Conservation (phyloP, 768 basidiomycete species). For the Fibroporia radiculosa region DNA sequence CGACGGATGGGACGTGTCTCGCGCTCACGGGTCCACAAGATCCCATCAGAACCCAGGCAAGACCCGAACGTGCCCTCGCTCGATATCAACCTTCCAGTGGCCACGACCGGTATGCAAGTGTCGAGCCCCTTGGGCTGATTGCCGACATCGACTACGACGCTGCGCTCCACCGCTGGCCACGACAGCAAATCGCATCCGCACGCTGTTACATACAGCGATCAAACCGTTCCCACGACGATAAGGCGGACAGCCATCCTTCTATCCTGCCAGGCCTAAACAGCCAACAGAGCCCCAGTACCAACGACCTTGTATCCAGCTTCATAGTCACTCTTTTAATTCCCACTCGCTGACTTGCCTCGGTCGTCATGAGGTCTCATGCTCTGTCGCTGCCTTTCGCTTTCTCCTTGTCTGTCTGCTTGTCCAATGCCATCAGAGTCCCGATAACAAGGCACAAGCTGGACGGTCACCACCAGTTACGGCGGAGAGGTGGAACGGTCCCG, state of each 20-base stretch:
- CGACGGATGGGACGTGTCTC: no score
- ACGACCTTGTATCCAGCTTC: slow-evolving; percentile 1
- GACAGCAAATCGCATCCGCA: background rate
- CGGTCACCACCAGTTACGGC: slow-evolving; percentile 20
- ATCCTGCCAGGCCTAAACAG: slow-evolving; percentile 2
- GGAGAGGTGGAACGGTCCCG: slow-evolving; percentile 27
- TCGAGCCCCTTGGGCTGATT: no score
- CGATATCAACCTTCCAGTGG: no score
- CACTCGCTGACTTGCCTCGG: background rate
- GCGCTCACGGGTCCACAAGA: no score
- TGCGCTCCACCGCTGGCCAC: no score
- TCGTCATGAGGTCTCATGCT: slow-evolving; percentile 33
- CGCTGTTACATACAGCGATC: background rate
- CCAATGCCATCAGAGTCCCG: slow-evolving; percentile 39
- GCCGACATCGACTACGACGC: no score
- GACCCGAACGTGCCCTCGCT: no score
- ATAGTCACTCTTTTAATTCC: slow-evolving; percentile 3
- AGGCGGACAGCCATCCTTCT: background rate
- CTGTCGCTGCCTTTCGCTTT: slow-evolving; percentile 32
- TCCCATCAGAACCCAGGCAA: no score
- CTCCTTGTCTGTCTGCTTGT: slow-evolving; percentile 25
- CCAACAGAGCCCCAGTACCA: slow-evolving; percentile 5
- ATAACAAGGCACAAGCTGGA: slow-evolving; percentile 32
- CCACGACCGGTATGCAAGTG: no score
- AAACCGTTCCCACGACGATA: slow-evolving; percentile 2